Evolutionary conservation across 176 grass and related monocot species (phyloP).

Genomic region (Saccharum spontaneum): DNA sequence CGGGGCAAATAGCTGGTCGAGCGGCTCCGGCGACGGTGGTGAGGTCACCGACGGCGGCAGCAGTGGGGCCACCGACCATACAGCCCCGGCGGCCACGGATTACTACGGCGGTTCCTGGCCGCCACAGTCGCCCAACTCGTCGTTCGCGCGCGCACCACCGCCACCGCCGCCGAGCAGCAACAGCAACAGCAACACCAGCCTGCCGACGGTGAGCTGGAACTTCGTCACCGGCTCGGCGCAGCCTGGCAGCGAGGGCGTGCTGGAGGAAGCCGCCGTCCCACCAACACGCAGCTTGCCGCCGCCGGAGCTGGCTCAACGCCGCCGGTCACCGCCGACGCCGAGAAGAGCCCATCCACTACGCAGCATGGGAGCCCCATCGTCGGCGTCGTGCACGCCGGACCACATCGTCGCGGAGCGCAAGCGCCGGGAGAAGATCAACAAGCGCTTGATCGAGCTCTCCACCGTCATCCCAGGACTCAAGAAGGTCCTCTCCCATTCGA

Average conservation of each 20-base stretch:
- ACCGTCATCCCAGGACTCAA: conserved; percentile 69
- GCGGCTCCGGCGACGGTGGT: background rate
- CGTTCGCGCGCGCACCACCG: background rate
- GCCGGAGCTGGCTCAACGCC: background rate
- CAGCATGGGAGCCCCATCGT: background rate
- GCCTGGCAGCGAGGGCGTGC: background rate
- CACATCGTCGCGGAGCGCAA: conserved; percentile 72
- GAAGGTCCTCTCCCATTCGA: conserved; percentile 36
- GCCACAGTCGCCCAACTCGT: conserved; percentile 7
- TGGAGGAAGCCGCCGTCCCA: background rate
- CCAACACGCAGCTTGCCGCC: background rate
- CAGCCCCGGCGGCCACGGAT: background rate
- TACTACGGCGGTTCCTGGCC: background rate
- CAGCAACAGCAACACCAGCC: background rate
- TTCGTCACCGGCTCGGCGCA: conserved; percentile 34
- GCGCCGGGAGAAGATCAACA: conserved; percentile 75
- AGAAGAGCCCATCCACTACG: background rate
- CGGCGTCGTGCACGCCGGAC: conserved; percentile 34
- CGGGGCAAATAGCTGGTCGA: conserved; percentile 26
- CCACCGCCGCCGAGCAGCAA: background rate
- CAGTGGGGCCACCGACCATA: background rate
- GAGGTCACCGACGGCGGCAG: background rate
- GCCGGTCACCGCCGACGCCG: background rate
- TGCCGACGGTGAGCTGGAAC: conserved; percentile 43
- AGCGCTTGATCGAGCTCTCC: conserved; percentile 71